phyloP scores from a whole-genome alignment of 176 grass and related monocot species.

The Puccinellia tenuiflora region DNA sequence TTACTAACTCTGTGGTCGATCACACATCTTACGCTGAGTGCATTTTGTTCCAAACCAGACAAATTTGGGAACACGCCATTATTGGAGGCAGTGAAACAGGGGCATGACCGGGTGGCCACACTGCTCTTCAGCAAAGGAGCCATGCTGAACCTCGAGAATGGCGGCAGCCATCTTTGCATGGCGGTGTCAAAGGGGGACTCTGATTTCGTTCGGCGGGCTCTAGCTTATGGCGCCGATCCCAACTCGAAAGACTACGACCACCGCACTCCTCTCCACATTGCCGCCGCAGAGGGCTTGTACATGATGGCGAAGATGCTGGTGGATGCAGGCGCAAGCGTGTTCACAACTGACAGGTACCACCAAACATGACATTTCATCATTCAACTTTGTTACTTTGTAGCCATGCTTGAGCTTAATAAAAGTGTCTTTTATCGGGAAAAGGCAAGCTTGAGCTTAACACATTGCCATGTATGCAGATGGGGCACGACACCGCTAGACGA shows the following conservation, averaged over 20 bases:
- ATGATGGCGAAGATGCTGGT: conserved; percentile 67
- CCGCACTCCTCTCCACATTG: conserved; percentile 86
- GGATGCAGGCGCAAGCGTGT: conserved; percentile 82
- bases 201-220: conserved; percentile 66
- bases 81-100: conserved; percentile 72
- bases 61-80: conserved; percentile 91
- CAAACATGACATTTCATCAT: background rate
- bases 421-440: too few relatives aligned
- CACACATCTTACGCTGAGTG: background rate
- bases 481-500: conserved; percentile 81
- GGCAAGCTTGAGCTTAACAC: background rate
- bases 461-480: conserved; percentile 44
- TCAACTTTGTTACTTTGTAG: background rate
- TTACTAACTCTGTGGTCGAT: background rate
- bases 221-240: conserved; percentile 61
- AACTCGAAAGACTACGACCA: conserved; percentile 86
- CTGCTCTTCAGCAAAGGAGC: conserved; percentile 59
- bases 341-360: conserved; percentile 62
- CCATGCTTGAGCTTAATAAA: background rate
- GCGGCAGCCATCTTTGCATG: conserved; percentile 67
- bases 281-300: conserved; percentile 73
- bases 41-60: conserved; percentile 35
- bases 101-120: conserved; percentile 64
- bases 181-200: conserved; percentile 62
- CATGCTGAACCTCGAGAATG: conserved; percentile 53